Base-by-base conservation (phyloP, 768 basidiomycete genomes). In the Epithele typhae region DNA sequence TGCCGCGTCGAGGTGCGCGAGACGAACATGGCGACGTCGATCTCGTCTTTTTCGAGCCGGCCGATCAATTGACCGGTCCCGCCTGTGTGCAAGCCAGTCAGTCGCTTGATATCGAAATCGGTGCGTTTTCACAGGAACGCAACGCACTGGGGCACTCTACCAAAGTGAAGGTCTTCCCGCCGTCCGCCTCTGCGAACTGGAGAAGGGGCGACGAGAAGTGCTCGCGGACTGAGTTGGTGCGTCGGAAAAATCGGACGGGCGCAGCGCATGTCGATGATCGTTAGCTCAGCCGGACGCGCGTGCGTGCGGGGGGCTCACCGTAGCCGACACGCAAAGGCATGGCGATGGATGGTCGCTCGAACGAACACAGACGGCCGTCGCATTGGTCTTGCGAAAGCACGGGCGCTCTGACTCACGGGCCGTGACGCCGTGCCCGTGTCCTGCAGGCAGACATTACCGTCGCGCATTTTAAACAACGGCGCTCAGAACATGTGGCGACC, bases 171-270 rank as follows among this genome's bases (percentile, higher is more conserved):
- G 88, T 86, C 62, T 77, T 68, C 5, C 77, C 79, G 18, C 74
- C 68, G 57, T 95, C 89, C 8, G 64, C 69, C 19, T 78, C 79
- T 2, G 83, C 81, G 58, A 84, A 90, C 61, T 95, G 93, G 2
- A 98, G 78, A 14, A 99, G 73, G 0, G 95, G 95, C 1, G 89
- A 87, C 14, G 87, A 89, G 67, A 97, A 97, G 64, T 96, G 93
- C 60, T 92, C 89, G 25, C 86, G 74, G 40, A 92, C 87, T 87
- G 35, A n/a, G n/a, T n/a, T n/a, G n/a, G n/a, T n/a, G n/a, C n/a
- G n/a, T n/a, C n/a, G n/a, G n/a, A n/a, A n/a, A n/a, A n/a, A n/a
- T n/a, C n/a, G n/a, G 21, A 9, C 15, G 14, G 6, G 3, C 24
- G 7, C 19, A 6, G 23, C 10, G 12, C 24, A 5, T 17, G 8